Base-by-base conservation (phyloP, 176 grass and related monocot genomes). In the Zoysia japonica region DNA sequence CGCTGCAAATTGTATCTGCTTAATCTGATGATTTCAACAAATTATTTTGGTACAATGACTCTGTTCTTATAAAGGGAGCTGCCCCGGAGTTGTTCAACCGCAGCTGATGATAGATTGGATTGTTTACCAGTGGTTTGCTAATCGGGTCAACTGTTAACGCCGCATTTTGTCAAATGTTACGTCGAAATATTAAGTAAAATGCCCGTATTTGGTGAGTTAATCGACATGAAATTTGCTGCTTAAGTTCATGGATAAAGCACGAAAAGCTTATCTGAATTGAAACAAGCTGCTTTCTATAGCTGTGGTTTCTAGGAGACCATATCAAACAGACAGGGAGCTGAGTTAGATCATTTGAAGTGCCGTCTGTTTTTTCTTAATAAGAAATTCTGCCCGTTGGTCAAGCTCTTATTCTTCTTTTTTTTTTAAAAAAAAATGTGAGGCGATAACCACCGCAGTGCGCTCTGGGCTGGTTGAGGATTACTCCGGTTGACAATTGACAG, bases 21-120 rank as follows among this genome's bases (percentile, higher is more conserved):
- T 45, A 15, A 9, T 68, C 17, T 36, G 2, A 11, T 38, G 61
- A 38, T 63, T 50, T 48, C n/a, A 28, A 28, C 28, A 28, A 15
- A n/a, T 71, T 43, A 60, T 61, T 36, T 55, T 6, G 15, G 51
- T 11, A 15, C 2, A 12, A 39, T 68, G 17, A 35, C 47, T 38
- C 45, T 5, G 8, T 17, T 67, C 36, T 19, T 40, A 48, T 47
- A 66, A 83, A 52, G 52, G 4, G 3, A 41, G 43, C 37, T 43
- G 55, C 15, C 63, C 11, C 11, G 39, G 35, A 73, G 53, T 73
- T 67, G 61, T 43, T 52, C 75, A 79, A 74, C 61, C 43, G 3
- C 35, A 51, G 55, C 55, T 46, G 8, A 3, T 8, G 57, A 47
- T n/a, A 1, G 11, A 12, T 16, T 62, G 39, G 6, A 62, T 77